Evolutionary conservation across 1,284 basidiomycete species (phyloP), one percentile per base, ranked within the genome.

Genomic region (Leccinum insolens): DNA sequence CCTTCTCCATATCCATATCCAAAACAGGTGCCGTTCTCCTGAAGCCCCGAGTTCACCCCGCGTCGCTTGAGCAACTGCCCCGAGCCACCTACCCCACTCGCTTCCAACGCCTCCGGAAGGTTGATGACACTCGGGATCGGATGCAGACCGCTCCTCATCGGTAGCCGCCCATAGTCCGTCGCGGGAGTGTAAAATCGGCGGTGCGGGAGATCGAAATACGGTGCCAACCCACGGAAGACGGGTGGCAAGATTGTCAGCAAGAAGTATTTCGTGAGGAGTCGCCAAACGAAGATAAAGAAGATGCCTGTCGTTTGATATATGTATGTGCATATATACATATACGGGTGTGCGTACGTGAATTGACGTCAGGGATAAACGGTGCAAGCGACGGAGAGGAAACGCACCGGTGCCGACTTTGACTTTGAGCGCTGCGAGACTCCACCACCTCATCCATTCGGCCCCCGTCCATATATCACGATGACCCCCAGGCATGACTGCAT

Each of bases 71-170:
- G 63, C 65, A 64, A 46, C 71, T 74, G 60, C 25, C 59, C 69
- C 68, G 65, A 67, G 11, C 67, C 77, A 72, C 63, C 58, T 6
- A 78, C 77, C 3, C 76, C 71, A 4, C 80, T 81, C 64, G 80
- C 77, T 64, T 80, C 79, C 63, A 81, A 70, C 60, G 76, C 71
- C 17, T 84, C 80, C 1, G 91, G 86, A 14, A 97, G 82, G 76
- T 96, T 93, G 65, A 96, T 91, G 46, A 97, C 89, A 76, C 90
- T 93, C 7, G 95, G 95, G 71, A 96, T 89, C 0, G 94, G 83
- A 59, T 88, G 87, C 64, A 96, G 81, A 70, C 80, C 71, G 67
- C 84, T 84, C 63, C 91, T 87, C 20, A 83, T 83, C 0, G 92
- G 92, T 1, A 91, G 86, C 55, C 79, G 84, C 49, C 84, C 85